Evolutionary conservation across 2,329 filamentous ascomycete genomes (phyloP).

Genomic region (Colletotrichum sp.): DNA sequence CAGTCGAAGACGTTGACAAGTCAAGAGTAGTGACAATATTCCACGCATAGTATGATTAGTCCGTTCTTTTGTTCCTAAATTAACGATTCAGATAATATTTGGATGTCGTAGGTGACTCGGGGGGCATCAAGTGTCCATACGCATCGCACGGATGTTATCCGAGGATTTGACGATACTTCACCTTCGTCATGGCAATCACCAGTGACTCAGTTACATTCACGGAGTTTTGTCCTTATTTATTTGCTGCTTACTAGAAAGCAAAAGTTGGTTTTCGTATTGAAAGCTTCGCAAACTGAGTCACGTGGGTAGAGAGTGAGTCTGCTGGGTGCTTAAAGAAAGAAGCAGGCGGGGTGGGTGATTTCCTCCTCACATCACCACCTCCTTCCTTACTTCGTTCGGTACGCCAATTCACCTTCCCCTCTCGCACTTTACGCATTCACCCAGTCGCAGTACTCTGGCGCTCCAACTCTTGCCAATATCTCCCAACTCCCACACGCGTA

Average conservation of each 20-base stretch:
- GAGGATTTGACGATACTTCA: not conserved
- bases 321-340: not conserved
- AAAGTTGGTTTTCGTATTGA: not conserved
- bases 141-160: not conserved
- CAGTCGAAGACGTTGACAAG: not conserved
- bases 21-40: not conserved
- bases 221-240: not conserved
- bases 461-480: not conserved
- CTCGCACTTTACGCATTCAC: not conserved
- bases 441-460: not conserved
- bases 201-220: not conserved
- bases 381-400: not conserved
- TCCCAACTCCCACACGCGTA: not conserved
- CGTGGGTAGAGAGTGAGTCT: not conserved
- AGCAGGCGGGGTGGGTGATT: not conserved
- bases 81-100: rapidly evolving
- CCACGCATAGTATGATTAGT: not conserved
- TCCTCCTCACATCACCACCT: not conserved
- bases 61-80: not conserved
- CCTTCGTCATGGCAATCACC: not conserved
- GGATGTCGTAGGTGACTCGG: not conserved
- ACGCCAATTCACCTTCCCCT: not conserved
- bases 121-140: not conserved
- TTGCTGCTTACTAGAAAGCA: not conserved
- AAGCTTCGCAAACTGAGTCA: not conserved